Evolutionary conservation across 179 eudicot species (phyloP).

Genomic region (Heliamphora pulchella): DNA sequence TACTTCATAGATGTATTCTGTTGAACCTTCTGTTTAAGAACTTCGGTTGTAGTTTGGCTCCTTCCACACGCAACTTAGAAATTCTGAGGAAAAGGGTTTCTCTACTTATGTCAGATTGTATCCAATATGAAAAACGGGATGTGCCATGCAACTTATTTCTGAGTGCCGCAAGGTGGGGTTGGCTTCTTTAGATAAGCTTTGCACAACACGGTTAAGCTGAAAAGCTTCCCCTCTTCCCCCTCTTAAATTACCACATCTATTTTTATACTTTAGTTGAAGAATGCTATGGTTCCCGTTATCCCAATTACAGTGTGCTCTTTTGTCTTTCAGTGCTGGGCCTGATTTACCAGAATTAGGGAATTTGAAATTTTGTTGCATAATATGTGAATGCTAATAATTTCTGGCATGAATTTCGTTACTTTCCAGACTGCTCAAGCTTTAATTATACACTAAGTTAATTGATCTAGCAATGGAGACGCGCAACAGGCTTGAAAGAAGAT

Average conservation of each 20-base stretch:
- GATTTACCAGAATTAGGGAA: background rate
- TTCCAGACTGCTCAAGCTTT: background rate
- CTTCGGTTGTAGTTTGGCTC: background rate
- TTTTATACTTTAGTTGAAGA: background rate
- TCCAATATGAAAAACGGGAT: background rate
- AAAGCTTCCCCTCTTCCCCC: background rate
- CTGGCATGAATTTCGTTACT: background rate
- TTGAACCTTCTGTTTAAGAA: too few species aligned
- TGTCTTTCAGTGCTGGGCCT: background rate
- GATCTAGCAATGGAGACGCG: background rate
- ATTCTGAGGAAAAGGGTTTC: background rate
- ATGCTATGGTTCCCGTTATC: background rate
- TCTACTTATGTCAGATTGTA: background rate
- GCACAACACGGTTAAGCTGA: background rate
- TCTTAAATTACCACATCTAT: background rate
- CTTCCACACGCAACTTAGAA: background rate
- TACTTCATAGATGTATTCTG: too few species aligned
- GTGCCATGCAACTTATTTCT: background rate
- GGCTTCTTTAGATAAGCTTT: background rate
- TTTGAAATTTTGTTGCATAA: constrained; percentile 2
- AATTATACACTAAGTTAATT: constrained; percentile 5
- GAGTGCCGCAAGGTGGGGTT: constrained; percentile 1
- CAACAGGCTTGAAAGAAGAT: background rate
- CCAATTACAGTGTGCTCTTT: background rate
- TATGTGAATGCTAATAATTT: background rate